Percentiles rank a stretch among this genome's conserved stretches.
phyloP scores from a whole-genome alignment of 805 yeast species.

The Candida glaebosa region DNA sequence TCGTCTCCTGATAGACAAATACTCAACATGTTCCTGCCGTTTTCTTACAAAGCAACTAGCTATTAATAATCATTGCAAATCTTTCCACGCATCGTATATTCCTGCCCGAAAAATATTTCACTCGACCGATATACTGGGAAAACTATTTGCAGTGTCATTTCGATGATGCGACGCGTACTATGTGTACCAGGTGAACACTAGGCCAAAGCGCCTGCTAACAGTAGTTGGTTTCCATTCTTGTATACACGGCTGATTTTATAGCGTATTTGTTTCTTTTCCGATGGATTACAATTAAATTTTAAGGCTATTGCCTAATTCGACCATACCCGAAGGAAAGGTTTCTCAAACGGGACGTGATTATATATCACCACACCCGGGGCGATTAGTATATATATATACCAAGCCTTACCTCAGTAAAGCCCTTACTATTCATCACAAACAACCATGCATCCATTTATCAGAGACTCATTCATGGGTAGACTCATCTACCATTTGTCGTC shows the following conservation, averaged over 20 bases:
- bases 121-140: background rate
- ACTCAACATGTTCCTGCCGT: no score
- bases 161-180: no score
- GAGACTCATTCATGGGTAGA: constrained; percentile 31
- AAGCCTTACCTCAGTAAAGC: background rate
- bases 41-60: no score
- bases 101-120: background rate
- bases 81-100: background rate
- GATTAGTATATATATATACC: background rate
- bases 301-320: background rate
- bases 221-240: background rate
- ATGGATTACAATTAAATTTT: background rate
- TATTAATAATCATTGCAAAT: no score
- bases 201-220: no score
- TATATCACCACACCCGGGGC: background rate
- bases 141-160: background rate
- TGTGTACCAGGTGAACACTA: no score
- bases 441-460: constrained; percentile 17
- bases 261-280: background rate
- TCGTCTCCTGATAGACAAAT: no score
- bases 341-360: background rate
- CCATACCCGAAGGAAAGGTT: background rate
- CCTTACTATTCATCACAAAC: background rate
- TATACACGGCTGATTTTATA: background rate
- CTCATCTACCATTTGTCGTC: constrained; percentile 23